Evolutionary conservation across 2,329 filamentous ascomycete genomes (phyloP).

Genomic region (Niveomyces coronatus): DNA sequence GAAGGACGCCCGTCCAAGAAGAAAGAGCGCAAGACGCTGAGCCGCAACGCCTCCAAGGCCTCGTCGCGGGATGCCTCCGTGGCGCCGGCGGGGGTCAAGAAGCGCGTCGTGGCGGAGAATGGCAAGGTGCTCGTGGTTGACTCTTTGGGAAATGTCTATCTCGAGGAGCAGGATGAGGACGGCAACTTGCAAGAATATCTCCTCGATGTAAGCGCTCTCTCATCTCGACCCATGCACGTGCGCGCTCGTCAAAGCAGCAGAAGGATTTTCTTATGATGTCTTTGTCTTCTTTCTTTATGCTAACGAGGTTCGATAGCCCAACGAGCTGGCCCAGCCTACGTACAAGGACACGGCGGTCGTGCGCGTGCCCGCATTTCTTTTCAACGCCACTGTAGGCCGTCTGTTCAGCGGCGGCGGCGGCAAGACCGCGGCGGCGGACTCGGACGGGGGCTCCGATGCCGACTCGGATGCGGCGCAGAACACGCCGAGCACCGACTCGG

Average conservation of each 20-base stretch:
- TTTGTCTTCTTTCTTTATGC: too few species aligned
- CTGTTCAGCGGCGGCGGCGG: constrained; percentile 30
- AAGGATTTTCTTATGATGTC: too few species aligned
- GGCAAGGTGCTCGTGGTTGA: constrained; percentile 93
- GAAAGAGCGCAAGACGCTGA: constrained; percentile 32
- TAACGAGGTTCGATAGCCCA: constrained; percentile 42
- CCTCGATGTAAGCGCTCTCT: constrained; percentile 60
- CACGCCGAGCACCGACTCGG: constrained; percentile 46
- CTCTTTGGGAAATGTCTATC: constrained; percentile 79
- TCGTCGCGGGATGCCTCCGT: constrained; percentile 36
- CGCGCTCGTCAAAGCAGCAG: too few species aligned
- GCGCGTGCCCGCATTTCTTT: constrained; percentile 66
- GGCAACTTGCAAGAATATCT: constrained; percentile 75
- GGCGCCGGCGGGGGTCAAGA: constrained; percentile 66
- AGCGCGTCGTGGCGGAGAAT: constrained; percentile 85
- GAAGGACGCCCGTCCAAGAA: constrained; percentile 45
- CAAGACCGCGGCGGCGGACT: constrained; percentile 25
- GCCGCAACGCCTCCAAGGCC: constrained; percentile 20
- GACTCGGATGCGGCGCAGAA: constrained; percentile 40
- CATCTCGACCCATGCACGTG: background rate
- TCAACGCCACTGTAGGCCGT: constrained; percentile 44
- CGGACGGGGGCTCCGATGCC: constrained; percentile 31
- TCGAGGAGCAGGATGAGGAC: constrained; percentile 87
- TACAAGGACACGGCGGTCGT: constrained; percentile 75
- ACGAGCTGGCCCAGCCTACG: constrained; percentile 69